Evolutionary conservation across 179 eudicot genomes (phyloP).

Genomic region (Spergularia azorica): DNA sequence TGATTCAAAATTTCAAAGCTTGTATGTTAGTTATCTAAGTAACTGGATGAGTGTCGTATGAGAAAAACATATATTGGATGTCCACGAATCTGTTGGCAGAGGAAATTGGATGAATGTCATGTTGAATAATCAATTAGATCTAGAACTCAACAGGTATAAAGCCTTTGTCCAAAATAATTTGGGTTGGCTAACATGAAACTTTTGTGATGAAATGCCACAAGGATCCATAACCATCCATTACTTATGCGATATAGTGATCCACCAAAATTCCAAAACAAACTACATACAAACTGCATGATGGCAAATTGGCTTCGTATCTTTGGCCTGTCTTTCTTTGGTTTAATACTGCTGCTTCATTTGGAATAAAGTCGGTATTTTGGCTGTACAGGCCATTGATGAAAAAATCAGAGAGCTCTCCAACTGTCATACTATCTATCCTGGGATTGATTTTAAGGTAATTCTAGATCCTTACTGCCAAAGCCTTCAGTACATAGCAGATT

Average conservation of each 20-base stretch:
- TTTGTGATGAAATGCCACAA: neutral
- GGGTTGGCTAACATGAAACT: neutral
- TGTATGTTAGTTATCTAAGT: neutral
- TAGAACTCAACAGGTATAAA: neutral
- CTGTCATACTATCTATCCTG: slow-evolving; percentile 77
- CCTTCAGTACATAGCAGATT: slow-evolving; percentile 3
- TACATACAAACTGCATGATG: too few species aligned
- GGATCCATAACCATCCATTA: neutral
- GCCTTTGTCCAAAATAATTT: neutral
- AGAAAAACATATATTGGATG: neutral
- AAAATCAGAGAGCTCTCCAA: slow-evolving; percentile 92
- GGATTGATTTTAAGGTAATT: slow-evolving; percentile 83
- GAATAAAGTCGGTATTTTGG: slow-evolving; percentile 15
- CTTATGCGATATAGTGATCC: too few species aligned
- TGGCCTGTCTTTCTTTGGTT: slow-evolving; percentile 8
- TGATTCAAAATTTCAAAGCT: neutral
- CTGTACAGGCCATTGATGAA: slow-evolving; percentile 86
- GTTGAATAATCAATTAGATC: neutral
- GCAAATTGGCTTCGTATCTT: neutral
- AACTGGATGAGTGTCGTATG: neutral
- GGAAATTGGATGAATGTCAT: too few species aligned
- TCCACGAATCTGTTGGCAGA: neutral
- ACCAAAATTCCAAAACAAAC: too few species aligned
- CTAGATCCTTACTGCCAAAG: slow-evolving; percentile 1
- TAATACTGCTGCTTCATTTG: slow-evolving; percentile 8